Percentiles rank a stretch among this genome's conserved stretches.
These are phyloP conservation scores for Elsinoe necatrix DNA, from an alignment of 2,329 filamentous ascomycete genomes.

Conservation along the genomic window DNA sequence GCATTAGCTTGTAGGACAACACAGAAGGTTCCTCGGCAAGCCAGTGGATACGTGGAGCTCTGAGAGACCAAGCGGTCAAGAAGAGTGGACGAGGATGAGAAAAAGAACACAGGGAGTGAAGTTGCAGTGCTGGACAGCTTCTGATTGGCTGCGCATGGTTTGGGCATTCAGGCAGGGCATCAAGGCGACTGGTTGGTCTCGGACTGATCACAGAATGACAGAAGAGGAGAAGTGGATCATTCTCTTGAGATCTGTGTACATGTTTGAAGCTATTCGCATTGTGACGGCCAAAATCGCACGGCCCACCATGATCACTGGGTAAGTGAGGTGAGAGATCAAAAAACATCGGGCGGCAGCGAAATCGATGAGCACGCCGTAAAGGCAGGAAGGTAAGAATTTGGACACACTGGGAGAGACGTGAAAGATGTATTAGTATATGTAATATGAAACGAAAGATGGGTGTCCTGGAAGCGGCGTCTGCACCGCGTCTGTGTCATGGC, in stretches of 20 bases:
- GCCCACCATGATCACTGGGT: too few relatives aligned
- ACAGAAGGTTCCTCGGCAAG: slow-evolving; percentile 7
- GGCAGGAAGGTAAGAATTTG: too few relatives aligned
- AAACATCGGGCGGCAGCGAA: too few relatives aligned
- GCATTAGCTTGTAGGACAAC: slow-evolving; percentile 11
- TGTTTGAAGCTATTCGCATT: background rate
- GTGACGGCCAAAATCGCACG: background rate
- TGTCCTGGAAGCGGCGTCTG: background rate
- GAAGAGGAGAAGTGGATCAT: background rate
- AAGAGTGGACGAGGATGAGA: background rate
- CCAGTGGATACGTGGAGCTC: slow-evolving; percentile 8
- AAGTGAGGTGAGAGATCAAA: too few relatives aligned
- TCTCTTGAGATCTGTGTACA: background rate
- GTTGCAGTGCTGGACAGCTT: slow-evolving; percentile 3
- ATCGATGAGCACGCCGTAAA: too few relatives aligned
- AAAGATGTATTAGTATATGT: background rate
- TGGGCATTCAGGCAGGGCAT: slow-evolving; percentile 10
- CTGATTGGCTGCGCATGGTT: slow-evolving; percentile 1
- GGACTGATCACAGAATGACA: slow-evolving; percentile 3
- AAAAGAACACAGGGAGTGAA: slow-evolving; percentile 10
- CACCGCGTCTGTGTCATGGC: background rate
- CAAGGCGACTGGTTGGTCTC: background rate
- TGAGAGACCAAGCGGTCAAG: slow-evolving; percentile 10
- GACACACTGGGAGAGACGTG: background rate
- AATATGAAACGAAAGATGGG: background rate